Evolutionary conservation across 768 basidiomycete genomes (phyloP).

Genomic region (Leccinum arenicola): DNA sequence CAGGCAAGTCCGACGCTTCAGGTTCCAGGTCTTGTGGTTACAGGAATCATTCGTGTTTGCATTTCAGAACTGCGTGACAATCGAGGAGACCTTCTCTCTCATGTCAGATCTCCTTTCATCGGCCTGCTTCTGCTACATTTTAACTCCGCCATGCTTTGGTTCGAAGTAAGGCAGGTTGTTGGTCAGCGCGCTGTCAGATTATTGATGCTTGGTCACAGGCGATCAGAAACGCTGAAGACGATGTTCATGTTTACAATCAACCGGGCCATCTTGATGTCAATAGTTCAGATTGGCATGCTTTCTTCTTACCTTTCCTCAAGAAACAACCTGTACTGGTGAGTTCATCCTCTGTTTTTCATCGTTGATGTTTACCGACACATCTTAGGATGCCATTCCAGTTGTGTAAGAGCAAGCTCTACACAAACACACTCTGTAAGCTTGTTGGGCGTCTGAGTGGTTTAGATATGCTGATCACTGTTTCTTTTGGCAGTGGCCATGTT

Average conservation of each 20-base stretch:
- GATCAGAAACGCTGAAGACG: constrained; percentile 11
- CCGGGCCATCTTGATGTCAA: constrained; percentile 18
- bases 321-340: constrained; percentile 19
- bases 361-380: neutral
- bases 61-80: constrained; percentile 5
- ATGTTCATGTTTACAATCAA: constrained; percentile 19
- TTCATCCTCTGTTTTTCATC: neutral
- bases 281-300: constrained; percentile 19
- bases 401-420: constrained; percentile 24
- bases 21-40: neutral
- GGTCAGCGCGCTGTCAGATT: neutral
- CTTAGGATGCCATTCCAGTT: constrained; percentile 22
- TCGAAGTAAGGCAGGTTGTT: constrained; percentile 4
- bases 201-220: constrained; percentile 1
- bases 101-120: constrained; percentile 15
- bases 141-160: constrained; percentile 7
- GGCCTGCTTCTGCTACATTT: constrained; percentile 12
- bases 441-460: neutral
- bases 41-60: neutral
- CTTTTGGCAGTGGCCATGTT: constrained; percentile 16
- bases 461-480: neutral
- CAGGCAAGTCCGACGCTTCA: constrained; percentile 6
- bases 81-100: constrained; percentile 16
- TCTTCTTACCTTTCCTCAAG: constrained; percentile 11
- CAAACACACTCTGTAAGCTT: constrained; percentile 20